phyloP scores from a whole-genome alignment of 495 filamentous ascomycete genomes.

The Hyphodiscus hymeniophilus region DNA sequence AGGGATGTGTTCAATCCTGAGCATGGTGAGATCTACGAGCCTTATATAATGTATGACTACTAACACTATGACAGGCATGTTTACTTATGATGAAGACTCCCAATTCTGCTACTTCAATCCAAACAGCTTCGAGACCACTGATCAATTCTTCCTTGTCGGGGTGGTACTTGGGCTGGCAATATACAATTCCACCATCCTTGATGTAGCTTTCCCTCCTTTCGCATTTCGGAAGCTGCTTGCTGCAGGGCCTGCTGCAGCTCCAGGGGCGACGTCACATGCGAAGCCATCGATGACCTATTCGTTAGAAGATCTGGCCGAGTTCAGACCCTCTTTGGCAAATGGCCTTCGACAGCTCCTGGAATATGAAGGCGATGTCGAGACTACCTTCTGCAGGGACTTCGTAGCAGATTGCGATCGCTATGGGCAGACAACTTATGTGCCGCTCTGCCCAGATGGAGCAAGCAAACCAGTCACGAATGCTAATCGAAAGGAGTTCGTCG shows the following conservation, averaged over 20 bases:
- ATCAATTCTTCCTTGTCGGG: constrained; percentile 89
- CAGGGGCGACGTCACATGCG: constrained; percentile 42
- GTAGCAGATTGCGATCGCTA: constrained; percentile 72
- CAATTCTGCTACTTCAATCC: constrained; percentile 94
- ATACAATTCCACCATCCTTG: constrained; percentile 93
- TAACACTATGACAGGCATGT: constrained; percentile 53
- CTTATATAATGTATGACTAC: background rate
- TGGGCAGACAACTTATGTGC: constrained; percentile 54
- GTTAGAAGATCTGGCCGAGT: constrained; percentile 80
- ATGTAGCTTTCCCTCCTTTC: constrained; percentile 87
- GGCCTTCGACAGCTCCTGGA: constrained; percentile 72
- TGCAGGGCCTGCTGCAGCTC: constrained; percentile 49
- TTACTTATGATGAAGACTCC: constrained; percentile 92
- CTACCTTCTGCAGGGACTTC: constrained; percentile 78
- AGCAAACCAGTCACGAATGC: constrained; percentile 70
- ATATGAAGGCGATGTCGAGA: constrained; percentile 78
- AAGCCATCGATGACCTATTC: constrained; percentile 61
- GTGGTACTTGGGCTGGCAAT: constrained; percentile 85
- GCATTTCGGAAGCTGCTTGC: constrained; percentile 83
- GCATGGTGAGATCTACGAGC: constrained; percentile 49
- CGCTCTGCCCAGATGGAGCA: constrained; percentile 71
- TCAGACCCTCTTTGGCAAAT: constrained; percentile 65
- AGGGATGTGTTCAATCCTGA: constrained; percentile 89
- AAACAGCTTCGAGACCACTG: constrained; percentile 81
- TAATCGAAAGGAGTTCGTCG: constrained; percentile 83